Evolutionary conservation across 805 yeast species (phyloP).

Genomic region (Cyberlindnera xylosilytica): DNA sequence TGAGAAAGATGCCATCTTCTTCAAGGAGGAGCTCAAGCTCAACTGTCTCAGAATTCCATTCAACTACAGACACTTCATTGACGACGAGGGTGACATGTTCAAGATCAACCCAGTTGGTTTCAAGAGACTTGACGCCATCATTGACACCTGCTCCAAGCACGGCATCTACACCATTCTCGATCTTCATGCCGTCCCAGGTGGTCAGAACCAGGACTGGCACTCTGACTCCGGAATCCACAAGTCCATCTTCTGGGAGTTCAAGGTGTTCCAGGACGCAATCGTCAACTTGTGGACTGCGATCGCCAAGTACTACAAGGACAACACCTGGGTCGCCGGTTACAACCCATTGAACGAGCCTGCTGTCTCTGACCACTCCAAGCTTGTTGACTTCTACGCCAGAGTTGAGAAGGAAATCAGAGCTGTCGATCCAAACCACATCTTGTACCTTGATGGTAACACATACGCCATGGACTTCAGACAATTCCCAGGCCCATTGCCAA

Average conservation of each 20-base stretch:
- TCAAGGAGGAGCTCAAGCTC: slow-evolving; percentile 36
- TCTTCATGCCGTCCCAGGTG: slow-evolving; percentile 49
- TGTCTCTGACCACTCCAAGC: slow-evolving; percentile 38
- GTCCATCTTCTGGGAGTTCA: slow-evolving; percentile 48
- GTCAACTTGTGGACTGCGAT: slow-evolving; percentile 43
- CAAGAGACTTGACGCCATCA: slow-evolving; percentile 39
- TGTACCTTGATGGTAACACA: slow-evolving; percentile 49
- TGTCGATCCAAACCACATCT: slow-evolving; percentile 47
- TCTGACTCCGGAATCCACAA: slow-evolving; percentile 45
- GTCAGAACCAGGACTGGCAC: slow-evolving; percentile 57
- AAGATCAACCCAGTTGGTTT: slow-evolving; percentile 43
- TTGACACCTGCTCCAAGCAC: slow-evolving; percentile 42
- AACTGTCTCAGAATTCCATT: slow-evolving; percentile 50
- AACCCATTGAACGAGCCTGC: slow-evolving; percentile 54
- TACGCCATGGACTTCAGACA: slow-evolving; percentile 49
- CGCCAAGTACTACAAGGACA: slow-evolving; percentile 44
- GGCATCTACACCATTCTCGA: slow-evolving; percentile 48
- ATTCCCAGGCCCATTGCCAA: slow-evolving; percentile 41
- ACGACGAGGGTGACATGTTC: slow-evolving; percentile 42
- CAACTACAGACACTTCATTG: slow-evolving; percentile 48
- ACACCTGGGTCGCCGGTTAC: slow-evolving; percentile 52
- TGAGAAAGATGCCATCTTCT: slow-evolving; percentile 46
- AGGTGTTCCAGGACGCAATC: slow-evolving; percentile 44
- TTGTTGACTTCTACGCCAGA: slow-evolving; percentile 37
- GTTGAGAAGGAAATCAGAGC: slow-evolving; percentile 38